Evolutionary conservation across 352 stramenopile species (phyloP), one percentile per base, ranked within the genome.

Genomic region (Globisporangium barbulae): DNA sequence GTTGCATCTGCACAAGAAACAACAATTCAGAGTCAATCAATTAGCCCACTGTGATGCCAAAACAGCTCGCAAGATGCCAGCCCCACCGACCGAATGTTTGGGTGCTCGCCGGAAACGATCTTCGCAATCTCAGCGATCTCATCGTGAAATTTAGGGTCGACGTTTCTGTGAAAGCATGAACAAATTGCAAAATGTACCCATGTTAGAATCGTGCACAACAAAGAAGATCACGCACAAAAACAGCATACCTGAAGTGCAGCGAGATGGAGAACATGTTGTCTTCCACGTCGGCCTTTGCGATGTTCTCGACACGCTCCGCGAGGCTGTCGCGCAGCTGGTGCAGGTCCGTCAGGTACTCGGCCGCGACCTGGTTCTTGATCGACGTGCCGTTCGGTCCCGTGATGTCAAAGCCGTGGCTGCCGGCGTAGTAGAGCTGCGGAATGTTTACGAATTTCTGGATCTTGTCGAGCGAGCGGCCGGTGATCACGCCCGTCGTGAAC

Each of bases 381-480:
- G 70, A 58, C 22, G 83, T 94, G 35, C 76, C 83, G 49, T 91
- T 75, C 8, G 85, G 88, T 3, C 87, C 89, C 41, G 83, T 72
- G 62, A 97, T 97, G 65, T 97, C 89, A 61, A 96, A 97, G 13
- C 90, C 90, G 59, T 97, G 90, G 53, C 86, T 96, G 48, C 90
- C 90, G 2, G 90, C 90, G 58, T 97, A 97, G 62, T 96, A 96
- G 42, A 97, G 65, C 57, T 94, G 79, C 21, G 85, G 86, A 57
- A 97, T 93, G 64, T 74, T 72, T 28, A 97, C 89, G 59, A 97
- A 96, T 56, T 90, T 83, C 56, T 91, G 85, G 65, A 97, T 96
- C 73, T 96, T 97, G 59, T 76, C 69, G 55, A 97, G 78, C 62
- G 87, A 93, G 21, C 90, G 83, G 5, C 90, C 90, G 48, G 75